phyloP scores from a whole-genome alignment of 495 filamentous ascomycete genomes.

The Lophiotrema nucula region DNA sequence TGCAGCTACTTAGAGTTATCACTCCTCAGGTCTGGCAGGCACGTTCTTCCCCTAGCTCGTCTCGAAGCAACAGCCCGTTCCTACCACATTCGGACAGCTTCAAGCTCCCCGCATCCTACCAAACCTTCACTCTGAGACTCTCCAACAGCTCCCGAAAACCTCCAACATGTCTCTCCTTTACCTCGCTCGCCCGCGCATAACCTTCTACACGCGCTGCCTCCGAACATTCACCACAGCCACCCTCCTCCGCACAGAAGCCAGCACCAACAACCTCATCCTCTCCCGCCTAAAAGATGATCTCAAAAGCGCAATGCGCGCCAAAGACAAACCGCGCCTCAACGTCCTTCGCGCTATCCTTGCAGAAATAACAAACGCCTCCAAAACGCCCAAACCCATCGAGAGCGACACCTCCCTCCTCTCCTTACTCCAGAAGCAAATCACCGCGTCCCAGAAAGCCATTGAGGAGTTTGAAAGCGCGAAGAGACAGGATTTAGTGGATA shows the following conservation, averaged over 20 bases:
- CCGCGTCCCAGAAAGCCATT: constrained; percentile 50
- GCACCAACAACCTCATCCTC: constrained; percentile 31
- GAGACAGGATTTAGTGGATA: constrained; percentile 56
- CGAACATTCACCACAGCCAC: constrained; percentile 11
- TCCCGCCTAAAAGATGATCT: constrained; percentile 56
- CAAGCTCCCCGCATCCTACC: neutral
- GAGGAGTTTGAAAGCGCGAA: constrained; percentile 53
- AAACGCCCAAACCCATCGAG: constrained; percentile 57
- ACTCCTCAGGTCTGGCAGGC: too few species aligned
- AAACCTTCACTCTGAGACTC: neutral
- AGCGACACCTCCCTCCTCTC: constrained; percentile 60
- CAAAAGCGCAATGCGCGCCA: constrained; percentile 61
- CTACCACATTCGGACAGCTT: too few species aligned
- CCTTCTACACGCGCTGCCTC: neutral
- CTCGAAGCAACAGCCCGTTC: too few species aligned
- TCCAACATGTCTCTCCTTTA: constrained; percentile 19
- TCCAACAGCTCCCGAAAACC: neutral
- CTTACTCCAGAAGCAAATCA: constrained; percentile 55
- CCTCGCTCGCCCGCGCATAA: constrained; percentile 5
- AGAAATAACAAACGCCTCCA: constrained; percentile 62
- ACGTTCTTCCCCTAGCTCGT: too few species aligned
- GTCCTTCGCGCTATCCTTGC: constrained; percentile 61
- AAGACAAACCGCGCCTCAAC: constrained; percentile 55
- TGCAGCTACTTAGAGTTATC: too few species aligned
- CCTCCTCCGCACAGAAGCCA: neutral